A percentile compares a stretch with the other conserved stretches of the same genome.
phyloP scores from a whole-genome alignment of 2,329 filamentous ascomycete species.

The Teratosphaeria gauchensis region DNA sequence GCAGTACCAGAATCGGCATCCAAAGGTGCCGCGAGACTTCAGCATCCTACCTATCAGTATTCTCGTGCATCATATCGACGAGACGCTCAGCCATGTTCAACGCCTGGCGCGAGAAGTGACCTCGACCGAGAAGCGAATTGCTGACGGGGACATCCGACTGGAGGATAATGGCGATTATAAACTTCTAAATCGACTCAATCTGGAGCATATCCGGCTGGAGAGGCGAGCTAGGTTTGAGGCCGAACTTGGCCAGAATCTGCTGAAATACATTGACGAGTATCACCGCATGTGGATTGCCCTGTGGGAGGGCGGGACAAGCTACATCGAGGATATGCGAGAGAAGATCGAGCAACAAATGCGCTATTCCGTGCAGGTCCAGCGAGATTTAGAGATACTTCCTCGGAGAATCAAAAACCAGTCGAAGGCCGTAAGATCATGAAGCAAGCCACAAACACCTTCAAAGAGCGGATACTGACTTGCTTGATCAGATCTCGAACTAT shows the following conservation, averaged over 20 bases:
- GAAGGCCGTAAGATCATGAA: slow-evolving; percentile 17
- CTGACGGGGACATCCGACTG: slow-evolving; percentile 23
- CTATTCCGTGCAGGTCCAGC: slow-evolving; percentile 23
- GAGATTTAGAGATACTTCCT: slow-evolving; percentile 25
- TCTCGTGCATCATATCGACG: slow-evolving; percentile 22
- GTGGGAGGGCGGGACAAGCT: slow-evolving; percentile 24
- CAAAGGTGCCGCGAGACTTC: slow-evolving; percentile 25
- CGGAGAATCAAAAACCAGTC: slow-evolving; percentile 27
- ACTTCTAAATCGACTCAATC: slow-evolving; percentile 24
- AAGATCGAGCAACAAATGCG: slow-evolving; percentile 26
- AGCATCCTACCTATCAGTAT: slow-evolving; percentile 24
- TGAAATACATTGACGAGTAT: slow-evolving; percentile 25
- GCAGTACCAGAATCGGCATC: slow-evolving; percentile 23
- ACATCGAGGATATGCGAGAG: slow-evolving; percentile 26
- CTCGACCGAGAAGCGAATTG: slow-evolving; percentile 23
- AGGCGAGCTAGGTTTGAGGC: slow-evolving; percentile 24
- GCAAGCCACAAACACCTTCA: background rate
- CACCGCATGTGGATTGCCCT: slow-evolving; percentile 18
- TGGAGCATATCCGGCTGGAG: slow-evolving; percentile 24
- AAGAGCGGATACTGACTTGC: background rate
- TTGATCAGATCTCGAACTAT: slow-evolving; percentile 22
- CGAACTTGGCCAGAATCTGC: slow-evolving; percentile 23
- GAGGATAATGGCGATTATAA: slow-evolving; percentile 28
- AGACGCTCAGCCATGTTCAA: slow-evolving; percentile 22
- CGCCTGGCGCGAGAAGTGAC: slow-evolving; percentile 21